These are phyloP conservation scores for Neonectria coccinea DNA, from an alignment of 2,329 filamentous ascomycete genomes.

Conservation along the genomic window DNA sequence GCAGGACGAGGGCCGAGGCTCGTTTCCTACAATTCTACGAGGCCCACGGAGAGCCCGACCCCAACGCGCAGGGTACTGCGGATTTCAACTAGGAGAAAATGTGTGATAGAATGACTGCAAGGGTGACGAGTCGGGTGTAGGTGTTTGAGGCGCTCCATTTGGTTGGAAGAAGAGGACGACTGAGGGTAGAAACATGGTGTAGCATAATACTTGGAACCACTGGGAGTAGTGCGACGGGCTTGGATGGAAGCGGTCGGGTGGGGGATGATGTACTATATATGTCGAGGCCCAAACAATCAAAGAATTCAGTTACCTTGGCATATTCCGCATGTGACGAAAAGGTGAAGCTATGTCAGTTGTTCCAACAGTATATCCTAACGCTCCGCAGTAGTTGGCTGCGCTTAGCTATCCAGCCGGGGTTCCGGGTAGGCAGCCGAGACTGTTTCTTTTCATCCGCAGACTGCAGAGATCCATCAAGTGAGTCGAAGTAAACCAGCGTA, in stretches of 20 bases:
- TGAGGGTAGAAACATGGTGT: constrained; percentile 23
- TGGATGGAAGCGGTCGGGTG: constrained; percentile 26
- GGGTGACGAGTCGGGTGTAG: constrained; percentile 3
- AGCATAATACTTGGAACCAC: constrained; percentile 31
- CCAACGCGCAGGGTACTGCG: constrained; percentile 62
- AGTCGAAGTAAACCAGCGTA: neutral
- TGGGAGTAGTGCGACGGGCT: constrained; percentile 18
- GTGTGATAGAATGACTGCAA: constrained; percentile 3
- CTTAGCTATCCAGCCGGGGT: neutral
- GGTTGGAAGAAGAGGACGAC: constrained; percentile 10
- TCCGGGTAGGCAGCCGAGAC: neutral
- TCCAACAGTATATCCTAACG: neutral
- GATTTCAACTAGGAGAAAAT: constrained; percentile 59
- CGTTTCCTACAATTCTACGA: constrained; percentile 66
- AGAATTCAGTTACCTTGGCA: constrained; percentile 4
- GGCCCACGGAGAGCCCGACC: constrained; percentile 59
- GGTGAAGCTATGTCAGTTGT: neutral
- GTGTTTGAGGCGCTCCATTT: constrained; percentile 25
- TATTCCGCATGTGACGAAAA: neutral
- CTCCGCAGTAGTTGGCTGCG: neutral
- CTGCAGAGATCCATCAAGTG: neutral
- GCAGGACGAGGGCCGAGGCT: constrained; percentile 63
- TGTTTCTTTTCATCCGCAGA: neutral
- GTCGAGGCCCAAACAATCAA: constrained; percentile 17
- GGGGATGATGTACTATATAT: constrained; percentile 28